Evolutionary conservation across 1,284 basidiomycete species (phyloP).

Genomic region (Clitocybe nebularis): DNA sequence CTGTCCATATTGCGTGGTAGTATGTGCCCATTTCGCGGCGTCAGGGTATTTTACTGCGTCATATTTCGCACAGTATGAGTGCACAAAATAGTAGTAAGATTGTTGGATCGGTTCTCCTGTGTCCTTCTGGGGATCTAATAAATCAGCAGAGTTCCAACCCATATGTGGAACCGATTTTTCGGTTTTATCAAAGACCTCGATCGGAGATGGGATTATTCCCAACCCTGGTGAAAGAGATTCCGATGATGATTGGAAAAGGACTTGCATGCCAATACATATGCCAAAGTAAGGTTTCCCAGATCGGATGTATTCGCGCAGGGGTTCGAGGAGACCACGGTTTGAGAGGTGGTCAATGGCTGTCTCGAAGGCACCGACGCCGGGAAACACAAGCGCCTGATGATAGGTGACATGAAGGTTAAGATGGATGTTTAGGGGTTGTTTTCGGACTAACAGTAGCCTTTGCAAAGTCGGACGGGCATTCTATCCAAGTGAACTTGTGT

Average conservation of each 20-base stretch:
- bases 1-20: slow-evolving; percentile 89
- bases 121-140: slow-evolving; percentile 37
- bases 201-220: slow-evolving; percentile 68
- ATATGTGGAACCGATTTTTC: slow-evolving; percentile 96
- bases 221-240: slow-evolving; percentile 70
- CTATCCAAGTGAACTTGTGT: slow-evolving; percentile 89
- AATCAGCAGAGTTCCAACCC: slow-evolving; percentile 87
- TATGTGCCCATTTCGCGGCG: slow-evolving; percentile 75
- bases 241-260: slow-evolving; percentile 84
- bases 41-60: slow-evolving; percentile 49
- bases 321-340: slow-evolving; percentile 74
- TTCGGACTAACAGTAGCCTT: slow-evolving; percentile 89
- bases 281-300: slow-evolving; percentile 95
- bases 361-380: slow-evolving; percentile 96
- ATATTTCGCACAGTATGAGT: slow-evolving; percentile 88
- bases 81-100: slow-evolving; percentile 92
- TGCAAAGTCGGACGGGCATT: slow-evolving; percentile 79
- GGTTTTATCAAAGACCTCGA: slow-evolving; percentile 61
- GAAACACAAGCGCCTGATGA: slow-evolving; percentile 88
- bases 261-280: slow-evolving; percentile 98
- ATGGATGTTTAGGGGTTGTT: slow-evolving; percentile 6
- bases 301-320: slow-evolving; percentile 79
- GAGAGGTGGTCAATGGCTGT: slow-evolving; percentile 81
- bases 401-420: slow-evolving; percentile 6
- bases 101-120: slow-evolving; percentile 44